Percentiles rank a stretch among this genome's conserved stretches.
Conservation (phyloP, 305 asterid species). For the Solanum hybrid region DNA sequence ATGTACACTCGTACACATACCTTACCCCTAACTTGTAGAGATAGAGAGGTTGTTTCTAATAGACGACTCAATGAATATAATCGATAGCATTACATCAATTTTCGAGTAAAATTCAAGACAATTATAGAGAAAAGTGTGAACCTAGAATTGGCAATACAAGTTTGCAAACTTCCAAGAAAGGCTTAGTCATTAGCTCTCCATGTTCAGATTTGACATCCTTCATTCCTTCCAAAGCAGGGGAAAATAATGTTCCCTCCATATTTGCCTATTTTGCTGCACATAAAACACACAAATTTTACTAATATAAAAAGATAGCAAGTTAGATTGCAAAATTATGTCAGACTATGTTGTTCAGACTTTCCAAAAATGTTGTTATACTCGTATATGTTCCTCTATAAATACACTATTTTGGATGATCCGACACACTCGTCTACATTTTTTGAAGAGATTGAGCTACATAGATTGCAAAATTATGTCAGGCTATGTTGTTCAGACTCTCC, state of each 20-base stretch:
- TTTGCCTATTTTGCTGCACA: conserved; percentile 8
- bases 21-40: neutral
- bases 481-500: neutral
- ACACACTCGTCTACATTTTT: neutral
- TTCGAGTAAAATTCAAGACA: neutral
- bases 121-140: neutral
- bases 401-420: neutral
- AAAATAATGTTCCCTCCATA: conserved; percentile 54
- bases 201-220: conserved; percentile 53
- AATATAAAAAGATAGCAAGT: neutral
- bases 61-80: neutral
- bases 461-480: neutral
- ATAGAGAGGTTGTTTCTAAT: neutral
- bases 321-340: neutral
- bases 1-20: neutral
- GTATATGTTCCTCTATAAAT: neutral
- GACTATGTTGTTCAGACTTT: neutral
- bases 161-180: conserved; percentile 79
- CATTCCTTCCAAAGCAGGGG: conserved; percentile 57
- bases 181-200: conserved; percentile 63
- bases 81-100: neutral
- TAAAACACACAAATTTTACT: neutral
- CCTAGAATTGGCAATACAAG: conserved; percentile 74
- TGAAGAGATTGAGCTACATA: neutral
- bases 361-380: neutral